phyloP scores from a whole-genome alignment of 2,329 filamentous ascomycete species.

The Cladosporium velox region DNA sequence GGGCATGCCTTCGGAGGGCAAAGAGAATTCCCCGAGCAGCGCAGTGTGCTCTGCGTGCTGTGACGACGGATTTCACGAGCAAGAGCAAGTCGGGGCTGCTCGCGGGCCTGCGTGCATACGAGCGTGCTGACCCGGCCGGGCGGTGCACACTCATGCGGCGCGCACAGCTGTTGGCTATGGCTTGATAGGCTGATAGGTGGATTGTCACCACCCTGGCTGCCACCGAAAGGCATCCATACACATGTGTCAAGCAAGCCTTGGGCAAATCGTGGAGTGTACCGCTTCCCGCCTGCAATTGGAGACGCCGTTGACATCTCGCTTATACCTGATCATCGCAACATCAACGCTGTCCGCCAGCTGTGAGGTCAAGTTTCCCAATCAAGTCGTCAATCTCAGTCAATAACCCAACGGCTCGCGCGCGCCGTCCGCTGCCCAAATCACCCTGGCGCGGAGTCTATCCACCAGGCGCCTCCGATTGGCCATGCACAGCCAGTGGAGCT shows the following conservation, averaged over 20 bases:
- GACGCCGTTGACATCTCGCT: background rate
- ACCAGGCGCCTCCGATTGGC: slow-evolving; percentile 12
- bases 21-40: background rate
- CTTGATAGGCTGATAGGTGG: background rate
- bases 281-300: background rate
- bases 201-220: background rate
- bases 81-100: background rate
- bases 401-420: slow-evolving; percentile 8
- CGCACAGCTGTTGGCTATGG: background rate
- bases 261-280: background rate
- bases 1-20: background rate
- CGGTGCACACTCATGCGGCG: background rate
- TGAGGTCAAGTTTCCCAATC: slow-evolving; percentile 1
- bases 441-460: slow-evolving; percentile 6
- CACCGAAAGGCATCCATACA: no score
- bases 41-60: background rate
- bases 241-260: background rate
- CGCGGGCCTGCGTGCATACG: background rate
- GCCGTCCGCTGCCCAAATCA: slow-evolving; percentile 10
- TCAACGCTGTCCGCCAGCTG: background rate
- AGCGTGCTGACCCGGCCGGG: slow-evolving; percentile 8
- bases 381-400: slow-evolving; percentile 10
- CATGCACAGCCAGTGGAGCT: background rate
- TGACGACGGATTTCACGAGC: background rate
- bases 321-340: slow-evolving; percentile 1